These are phyloP conservation scores for Posidonia oceanica DNA, from an alignment of 116 monocot species.

Conservation along the genomic window DNA sequence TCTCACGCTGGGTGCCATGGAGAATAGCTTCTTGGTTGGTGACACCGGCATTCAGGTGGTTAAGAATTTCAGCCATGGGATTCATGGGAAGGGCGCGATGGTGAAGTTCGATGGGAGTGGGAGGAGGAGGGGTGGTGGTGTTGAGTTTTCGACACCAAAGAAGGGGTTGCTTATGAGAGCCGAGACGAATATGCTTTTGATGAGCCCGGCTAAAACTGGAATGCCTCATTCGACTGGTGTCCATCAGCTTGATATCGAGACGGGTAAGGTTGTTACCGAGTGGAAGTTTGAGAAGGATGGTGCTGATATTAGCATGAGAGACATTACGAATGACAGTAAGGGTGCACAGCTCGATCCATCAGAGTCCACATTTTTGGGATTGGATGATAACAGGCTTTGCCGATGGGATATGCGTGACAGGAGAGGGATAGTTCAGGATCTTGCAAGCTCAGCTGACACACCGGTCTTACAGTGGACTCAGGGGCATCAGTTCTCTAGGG, in stretches of 20 bases:
- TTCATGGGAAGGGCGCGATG: conserved; percentile 84
- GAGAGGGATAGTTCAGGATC: conserved; percentile 78
- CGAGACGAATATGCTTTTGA: conserved; percentile 93
- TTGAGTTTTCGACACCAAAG: conserved; percentile 52
- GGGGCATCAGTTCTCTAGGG: conserved; percentile 93
- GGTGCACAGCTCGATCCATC: conserved; percentile 89
- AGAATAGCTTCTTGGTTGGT: conserved; percentile 86
- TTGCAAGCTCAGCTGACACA: conserved; percentile 41
- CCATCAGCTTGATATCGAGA: conserved; percentile 89
- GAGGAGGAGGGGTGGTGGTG: neutral
- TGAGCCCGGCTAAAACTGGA: conserved; percentile 58
- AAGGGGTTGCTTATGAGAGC: conserved; percentile 87
- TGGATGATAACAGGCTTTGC: conserved; percentile 88
- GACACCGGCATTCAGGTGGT: conserved; percentile 82
- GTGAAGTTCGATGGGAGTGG: conserved; percentile 34
- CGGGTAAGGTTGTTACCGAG: conserved; percentile 80
- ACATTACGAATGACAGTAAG: conserved; percentile 91
- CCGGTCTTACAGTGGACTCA: conserved; percentile 91
- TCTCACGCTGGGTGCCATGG: conserved; percentile 80
- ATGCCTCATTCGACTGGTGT: conserved; percentile 69
- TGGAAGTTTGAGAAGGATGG: conserved; percentile 99
- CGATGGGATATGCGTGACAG: conserved; percentile 96
- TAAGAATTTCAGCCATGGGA: conserved; percentile 84
- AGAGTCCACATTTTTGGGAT: conserved; percentile 80
- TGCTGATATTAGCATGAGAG: conserved; percentile 80